These are phyloP conservation scores for Vararia minispora DNA, from an alignment of 768 basidiomycete genomes.

Conservation along the genomic window DNA sequence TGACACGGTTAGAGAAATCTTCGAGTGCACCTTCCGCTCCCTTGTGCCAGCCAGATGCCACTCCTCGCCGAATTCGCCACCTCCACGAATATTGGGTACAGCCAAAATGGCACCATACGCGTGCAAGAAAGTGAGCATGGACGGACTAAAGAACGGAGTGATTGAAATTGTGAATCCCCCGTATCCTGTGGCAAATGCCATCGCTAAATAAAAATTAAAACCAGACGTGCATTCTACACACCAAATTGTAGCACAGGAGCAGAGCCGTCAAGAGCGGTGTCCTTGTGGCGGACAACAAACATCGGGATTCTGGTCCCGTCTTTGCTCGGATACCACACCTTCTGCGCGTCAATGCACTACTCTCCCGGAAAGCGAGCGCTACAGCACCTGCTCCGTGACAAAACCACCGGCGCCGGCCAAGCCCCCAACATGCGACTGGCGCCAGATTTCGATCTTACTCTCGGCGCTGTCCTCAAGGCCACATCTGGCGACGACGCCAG, in stretches of 20 bases:
- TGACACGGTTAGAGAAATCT: neutral
- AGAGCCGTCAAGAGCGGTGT: constrained; percentile 58
- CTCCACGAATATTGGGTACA: constrained; percentile 37
- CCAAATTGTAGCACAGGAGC: constrained; percentile 74
- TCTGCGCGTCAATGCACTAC: neutral
- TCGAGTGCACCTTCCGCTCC: constrained; percentile 48
- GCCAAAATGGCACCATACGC: constrained; percentile 60
- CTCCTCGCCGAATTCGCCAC: constrained; percentile 73
- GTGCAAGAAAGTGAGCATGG: constrained; percentile 64
- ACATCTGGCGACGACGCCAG: constrained; percentile 54
- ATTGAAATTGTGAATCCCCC: constrained; percentile 74
- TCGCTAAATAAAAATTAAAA: neutral
- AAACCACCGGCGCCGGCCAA: constrained; percentile 55
- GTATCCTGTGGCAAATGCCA: constrained; percentile 36
- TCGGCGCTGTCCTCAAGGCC: constrained; percentile 35
- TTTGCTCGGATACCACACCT: constrained; percentile 72
- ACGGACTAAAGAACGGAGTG: constrained; percentile 59
- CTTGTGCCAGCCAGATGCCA: constrained; percentile 69
- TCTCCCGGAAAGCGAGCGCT: neutral
- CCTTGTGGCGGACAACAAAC: constrained; percentile 74
- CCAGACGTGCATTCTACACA: constrained; percentile 16
- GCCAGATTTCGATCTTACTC: constrained; percentile 49
- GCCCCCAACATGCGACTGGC: constrained; percentile 46
- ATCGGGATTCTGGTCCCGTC: constrained; percentile 78
- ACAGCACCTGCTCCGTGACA: constrained; percentile 45